Evolutionary conservation across 371 early-diverging fungal genomes (phyloP).

Genomic region (Umbelopsis sp.): DNA sequence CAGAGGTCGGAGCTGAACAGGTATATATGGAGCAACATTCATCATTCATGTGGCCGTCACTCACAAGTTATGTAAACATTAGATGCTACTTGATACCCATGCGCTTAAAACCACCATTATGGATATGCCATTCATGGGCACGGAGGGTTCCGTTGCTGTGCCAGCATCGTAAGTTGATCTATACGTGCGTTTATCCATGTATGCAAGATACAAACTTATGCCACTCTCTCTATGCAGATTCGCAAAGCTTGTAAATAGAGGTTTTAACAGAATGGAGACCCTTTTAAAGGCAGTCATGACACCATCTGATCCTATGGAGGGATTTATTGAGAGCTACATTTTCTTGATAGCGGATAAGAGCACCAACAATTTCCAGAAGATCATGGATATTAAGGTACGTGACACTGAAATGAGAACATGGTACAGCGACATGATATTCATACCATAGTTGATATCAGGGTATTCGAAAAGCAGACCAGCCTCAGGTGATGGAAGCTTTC

Average conservation of each 20-base stretch:
- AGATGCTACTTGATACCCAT: slow-evolving; percentile 91
- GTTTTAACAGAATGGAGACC: slow-evolving; percentile 80
- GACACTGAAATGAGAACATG: too few relatives aligned
- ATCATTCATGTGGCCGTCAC: background rate
- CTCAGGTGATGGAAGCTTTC: slow-evolving; percentile 56
- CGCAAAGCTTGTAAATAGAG: slow-evolving; percentile 78
- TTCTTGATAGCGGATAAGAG: slow-evolving; percentile 78
- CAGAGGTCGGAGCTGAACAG: slow-evolving; percentile 89
- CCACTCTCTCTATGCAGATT: slow-evolving; percentile 49
- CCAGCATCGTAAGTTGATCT: slow-evolving; percentile 59
- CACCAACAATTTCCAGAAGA: slow-evolving; percentile 66
- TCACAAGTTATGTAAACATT: background rate
- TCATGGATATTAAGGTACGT: slow-evolving; percentile 84
- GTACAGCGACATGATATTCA: too few relatives aligned
- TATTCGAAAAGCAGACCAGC: slow-evolving; percentile 60
- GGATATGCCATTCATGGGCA: slow-evolving; percentile 69
- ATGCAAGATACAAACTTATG: background rate
- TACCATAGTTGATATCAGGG: slow-evolving; percentile 31
- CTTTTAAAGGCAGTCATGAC: slow-evolving; percentile 90
- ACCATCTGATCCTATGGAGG: slow-evolving; percentile 82
- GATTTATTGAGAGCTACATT: slow-evolving; percentile 86
- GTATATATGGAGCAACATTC: slow-evolving; percentile 24
- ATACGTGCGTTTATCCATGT: background rate
- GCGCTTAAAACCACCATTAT: slow-evolving; percentile 79
- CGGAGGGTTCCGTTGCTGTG: slow-evolving; percentile 49